Evolutionary conservation across 805 yeast genomes (phyloP), one percentile per base, ranked within the genome.

Genomic region (Zygosaccharomyces bisporus): DNA sequence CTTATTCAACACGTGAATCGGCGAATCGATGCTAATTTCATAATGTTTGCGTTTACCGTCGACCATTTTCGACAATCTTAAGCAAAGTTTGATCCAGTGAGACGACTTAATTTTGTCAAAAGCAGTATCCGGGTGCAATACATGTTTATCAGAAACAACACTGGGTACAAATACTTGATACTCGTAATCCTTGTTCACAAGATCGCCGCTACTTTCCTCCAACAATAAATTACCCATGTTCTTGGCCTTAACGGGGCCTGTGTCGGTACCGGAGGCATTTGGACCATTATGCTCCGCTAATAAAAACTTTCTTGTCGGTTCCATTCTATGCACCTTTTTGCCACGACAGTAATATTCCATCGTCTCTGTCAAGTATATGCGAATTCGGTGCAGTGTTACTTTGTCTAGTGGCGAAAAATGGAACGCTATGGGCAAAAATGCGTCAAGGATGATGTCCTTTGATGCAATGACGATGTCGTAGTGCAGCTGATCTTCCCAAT

Each of bases 11-110:
- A 93, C 72, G 57, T 86, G 95, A 47, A 93, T 81, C 3, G 99
- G 99, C 2, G 96, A 86, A 64, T 93, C 99, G 45, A 93, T 91
- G 46, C 88, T 81, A 35, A 93, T 86, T 68, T 93, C 99, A 61
- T 85, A 93, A 60, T 89, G 97, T 61, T 90, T 93, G 36, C 95
- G 72, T 59, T 86, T 86, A 9, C 70, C 75, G 37, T 76, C 73
- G 34, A 84, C 81, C n/a, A 73, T 59, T 52, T 76, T 78, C 4
- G 95, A 86, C 31, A 93, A 71, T 41, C 98, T 70, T 41, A 93
- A 67, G 51, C 95, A 84, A 12, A 93, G 76, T 66, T 93, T 93
- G 56, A 93, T 81, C 97, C 99, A 93, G 67, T 93, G 99, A 57
- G 86, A 91, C 5, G 93, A 76, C 66, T 88, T 90, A 50, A 93